These are phyloP conservation scores for Capronia epimyces DNA, from an alignment of 2,329 filamentous ascomycete genomes.

Conservation along the genomic window DNA sequence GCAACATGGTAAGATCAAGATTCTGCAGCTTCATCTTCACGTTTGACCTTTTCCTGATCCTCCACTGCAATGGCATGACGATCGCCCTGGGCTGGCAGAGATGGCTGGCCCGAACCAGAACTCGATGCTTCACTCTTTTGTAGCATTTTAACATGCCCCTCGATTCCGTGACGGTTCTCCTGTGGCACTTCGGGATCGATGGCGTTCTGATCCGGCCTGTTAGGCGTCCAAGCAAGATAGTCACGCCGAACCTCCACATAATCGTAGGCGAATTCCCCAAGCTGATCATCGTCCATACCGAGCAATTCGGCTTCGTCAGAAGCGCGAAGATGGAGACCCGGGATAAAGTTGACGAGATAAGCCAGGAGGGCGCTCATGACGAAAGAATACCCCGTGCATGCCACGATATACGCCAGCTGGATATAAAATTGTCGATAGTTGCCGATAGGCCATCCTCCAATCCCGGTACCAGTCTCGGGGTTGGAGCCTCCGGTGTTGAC, in stretches of 20 bases:
- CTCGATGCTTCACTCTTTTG: constrained; percentile 32
- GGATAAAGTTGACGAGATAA: constrained; percentile 65
- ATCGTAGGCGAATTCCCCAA: constrained; percentile 50
- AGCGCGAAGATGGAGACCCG: constrained; percentile 64
- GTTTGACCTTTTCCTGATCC: constrained; percentile 30
- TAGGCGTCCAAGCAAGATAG: constrained; percentile 48
- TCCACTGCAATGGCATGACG: constrained; percentile 26
- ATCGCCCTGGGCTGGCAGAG: constrained; percentile 23
- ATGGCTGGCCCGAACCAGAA: constrained; percentile 3
- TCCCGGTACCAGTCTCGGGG: constrained; percentile 34
- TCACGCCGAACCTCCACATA: constrained; percentile 49
- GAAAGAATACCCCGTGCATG: constrained; percentile 62
- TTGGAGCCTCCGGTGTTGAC: constrained; percentile 46
- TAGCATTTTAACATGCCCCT: constrained; percentile 58
- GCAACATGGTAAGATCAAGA: background rate
- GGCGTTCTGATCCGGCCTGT: constrained; percentile 37
- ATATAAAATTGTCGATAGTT: constrained; percentile 67
- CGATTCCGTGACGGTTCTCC: constrained; percentile 56
- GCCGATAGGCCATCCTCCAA: constrained; percentile 65
- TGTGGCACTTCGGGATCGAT: constrained; percentile 50
- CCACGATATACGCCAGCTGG: constrained; percentile 63
- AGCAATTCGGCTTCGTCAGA: constrained; percentile 62
- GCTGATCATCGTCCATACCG: constrained; percentile 53
- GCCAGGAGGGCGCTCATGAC: constrained; percentile 63
- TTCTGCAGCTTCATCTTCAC: background rate